These are phyloP conservation scores for Trichoderma lentiforme DNA, from an alignment of 2,329 filamentous ascomycete species.

Conservation along the genomic window DNA sequence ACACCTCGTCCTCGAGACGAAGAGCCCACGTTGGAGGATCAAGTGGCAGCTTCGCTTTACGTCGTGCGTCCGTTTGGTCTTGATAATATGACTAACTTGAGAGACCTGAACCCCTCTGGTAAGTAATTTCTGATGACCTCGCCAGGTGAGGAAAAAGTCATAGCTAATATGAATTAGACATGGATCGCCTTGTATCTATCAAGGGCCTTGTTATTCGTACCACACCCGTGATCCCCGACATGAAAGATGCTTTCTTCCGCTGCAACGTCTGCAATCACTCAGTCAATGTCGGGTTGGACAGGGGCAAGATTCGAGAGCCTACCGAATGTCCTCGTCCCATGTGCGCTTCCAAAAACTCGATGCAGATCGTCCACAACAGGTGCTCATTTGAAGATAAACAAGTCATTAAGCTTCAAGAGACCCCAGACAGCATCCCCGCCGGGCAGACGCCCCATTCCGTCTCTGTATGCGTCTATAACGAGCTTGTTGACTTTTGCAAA, in stretches of 20 bases:
- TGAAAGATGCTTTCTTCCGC: conserved; percentile 98
- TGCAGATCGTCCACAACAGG: conserved; percentile 97
- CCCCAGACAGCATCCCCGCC: conserved; percentile 88
- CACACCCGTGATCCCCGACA: conserved; percentile 95
- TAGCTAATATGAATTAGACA: conserved; percentile 52
- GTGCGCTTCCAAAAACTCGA: conserved; percentile 85
- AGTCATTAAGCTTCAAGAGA: conserved; percentile 97
- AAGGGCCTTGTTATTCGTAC: conserved; percentile 95
- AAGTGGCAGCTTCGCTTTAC: conserved; percentile 76
- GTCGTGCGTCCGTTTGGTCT: conserved; percentile 87
- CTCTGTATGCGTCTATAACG: conserved; percentile 92
- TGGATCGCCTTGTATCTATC: conserved; percentile 92
- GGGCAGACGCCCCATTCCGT: conserved; percentile 97
- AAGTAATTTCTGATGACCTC: conserved; percentile 25
- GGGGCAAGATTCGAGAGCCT: conserved; percentile 93
- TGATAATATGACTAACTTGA: conserved; percentile 82
- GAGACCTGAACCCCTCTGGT: conserved; percentile 87
- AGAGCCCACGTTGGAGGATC: conserved; percentile 66
- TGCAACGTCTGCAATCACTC: conserved; percentile 92
- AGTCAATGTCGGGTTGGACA: conserved; percentile 85
- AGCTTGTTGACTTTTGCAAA: conserved; percentile 96
- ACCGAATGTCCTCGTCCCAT: conserved; percentile 80
- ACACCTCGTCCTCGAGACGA: conserved; percentile 42
- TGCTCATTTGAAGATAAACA: conserved; percentile 96
- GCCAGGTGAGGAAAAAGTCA: neutral